Percentiles rank a stretch among this genome's conserved stretches.
Evolutionary conservation across 2,329 filamentous ascomycete genomes (phyloP).

Genomic region (Didymella segeticola): DNA sequence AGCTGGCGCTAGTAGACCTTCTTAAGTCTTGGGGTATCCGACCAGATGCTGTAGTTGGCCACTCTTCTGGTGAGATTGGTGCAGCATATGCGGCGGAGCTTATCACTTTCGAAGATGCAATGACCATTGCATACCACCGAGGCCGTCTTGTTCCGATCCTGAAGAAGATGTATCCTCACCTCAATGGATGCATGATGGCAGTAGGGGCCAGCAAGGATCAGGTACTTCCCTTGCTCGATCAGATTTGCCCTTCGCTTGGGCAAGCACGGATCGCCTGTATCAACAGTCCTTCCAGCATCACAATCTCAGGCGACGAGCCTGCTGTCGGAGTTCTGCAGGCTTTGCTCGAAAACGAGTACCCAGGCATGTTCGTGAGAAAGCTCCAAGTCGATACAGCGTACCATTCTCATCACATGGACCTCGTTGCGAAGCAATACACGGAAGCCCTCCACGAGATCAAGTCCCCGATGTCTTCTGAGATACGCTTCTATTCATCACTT

Average conservation of each 20-base stretch:
- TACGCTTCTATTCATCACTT: not conserved
- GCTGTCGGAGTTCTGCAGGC: conserved; percentile 45
- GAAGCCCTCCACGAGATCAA: conserved; percentile 3
- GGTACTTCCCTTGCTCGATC: not conserved
- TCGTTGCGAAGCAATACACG: conserved; percentile 23
- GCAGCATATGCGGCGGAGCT: conserved; percentile 33
- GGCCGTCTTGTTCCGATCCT: conserved; percentile 13
- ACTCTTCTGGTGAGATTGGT: conserved; percentile 42
- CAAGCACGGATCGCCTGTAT: conserved; percentile 32
- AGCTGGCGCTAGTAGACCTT: conserved; percentile 37
- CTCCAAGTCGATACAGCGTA: conserved; percentile 43
- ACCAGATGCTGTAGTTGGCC: conserved; percentile 35
- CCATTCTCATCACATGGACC: conserved; percentile 36
- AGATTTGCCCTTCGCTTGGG: not conserved
- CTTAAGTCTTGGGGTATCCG: conserved; percentile 33
- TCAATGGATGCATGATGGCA: conserved; percentile 5
- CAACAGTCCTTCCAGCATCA: conserved; percentile 54
- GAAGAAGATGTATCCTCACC: not conserved
- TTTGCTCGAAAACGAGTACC: conserved; percentile 36
- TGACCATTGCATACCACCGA: conserved; percentile 23
- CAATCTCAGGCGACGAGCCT: conserved; percentile 53
- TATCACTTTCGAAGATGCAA: conserved; percentile 16
- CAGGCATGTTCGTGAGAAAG: conserved; percentile 48
- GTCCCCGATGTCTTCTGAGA: not conserved
- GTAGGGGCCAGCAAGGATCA: not conserved